Percentiles rank a stretch among this genome's conserved stretches.
phyloP scores from a whole-genome alignment of 2,329 filamentous ascomycete genomes.

The Xylaria sp. region DNA sequence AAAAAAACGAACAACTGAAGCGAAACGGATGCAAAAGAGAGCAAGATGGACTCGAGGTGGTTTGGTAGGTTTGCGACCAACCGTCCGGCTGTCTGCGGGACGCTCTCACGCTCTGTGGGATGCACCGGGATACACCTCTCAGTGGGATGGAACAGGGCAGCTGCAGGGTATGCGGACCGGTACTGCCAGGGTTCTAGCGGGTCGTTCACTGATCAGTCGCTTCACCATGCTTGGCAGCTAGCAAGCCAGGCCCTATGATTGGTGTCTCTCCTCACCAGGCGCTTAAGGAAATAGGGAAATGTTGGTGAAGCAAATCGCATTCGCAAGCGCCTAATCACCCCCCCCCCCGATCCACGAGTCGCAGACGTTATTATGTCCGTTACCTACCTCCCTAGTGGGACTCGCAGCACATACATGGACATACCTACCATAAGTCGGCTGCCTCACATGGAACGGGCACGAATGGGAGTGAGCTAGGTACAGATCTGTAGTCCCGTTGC shows the following conservation, averaged over 20 bases:
- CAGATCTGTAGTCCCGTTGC: too few relatives aligned
- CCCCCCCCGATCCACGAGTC: slow-evolving; percentile 23
- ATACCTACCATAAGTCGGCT: slow-evolving; percentile 16
- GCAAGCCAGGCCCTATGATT: slow-evolving; percentile 28
- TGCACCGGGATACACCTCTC: background rate
- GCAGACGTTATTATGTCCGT: too few relatives aligned
- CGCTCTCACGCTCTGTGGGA: slow-evolving; percentile 2
- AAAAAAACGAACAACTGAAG: slow-evolving; percentile 19
- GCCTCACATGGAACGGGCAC: slow-evolving; percentile 14
- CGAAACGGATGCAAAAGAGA: slow-evolving; percentile 27
- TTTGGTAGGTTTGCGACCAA: slow-evolving; percentile 36
- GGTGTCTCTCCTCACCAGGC: slow-evolving; percentile 26
- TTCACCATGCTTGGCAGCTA: slow-evolving; percentile 28
- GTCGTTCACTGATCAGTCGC: slow-evolving; percentile 21
- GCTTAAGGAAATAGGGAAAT: slow-evolving; percentile 31
- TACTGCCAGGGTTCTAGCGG: slow-evolving; percentile 10
- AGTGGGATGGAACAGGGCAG: background rate
- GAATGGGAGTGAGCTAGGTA: background rate
- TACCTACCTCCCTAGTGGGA: too few relatives aligned
- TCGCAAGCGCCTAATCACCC: slow-evolving; percentile 35
- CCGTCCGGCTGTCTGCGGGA: slow-evolving; percentile 22
- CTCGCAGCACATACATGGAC: slow-evolving; percentile 14
- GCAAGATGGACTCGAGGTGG: slow-evolving; percentile 24
- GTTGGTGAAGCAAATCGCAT: slow-evolving; percentile 28
- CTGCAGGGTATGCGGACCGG: slow-evolving; percentile 5